Evolutionary conservation across 1,139 yeast species (phyloP).

Genomic region (Nakaseomyces kungkrabaensis): DNA sequence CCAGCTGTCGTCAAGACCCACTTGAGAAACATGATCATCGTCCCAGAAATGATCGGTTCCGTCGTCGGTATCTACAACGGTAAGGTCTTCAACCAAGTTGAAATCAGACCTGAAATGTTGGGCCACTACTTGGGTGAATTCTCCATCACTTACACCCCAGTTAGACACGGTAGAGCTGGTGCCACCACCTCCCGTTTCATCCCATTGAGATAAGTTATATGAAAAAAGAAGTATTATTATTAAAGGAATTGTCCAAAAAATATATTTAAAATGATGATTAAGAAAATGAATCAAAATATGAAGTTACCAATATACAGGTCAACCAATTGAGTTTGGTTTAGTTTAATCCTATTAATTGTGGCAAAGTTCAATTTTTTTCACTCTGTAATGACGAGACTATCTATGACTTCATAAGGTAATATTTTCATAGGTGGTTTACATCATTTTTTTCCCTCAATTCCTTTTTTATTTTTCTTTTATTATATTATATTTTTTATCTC

Average conservation of each 20-base stretch:
- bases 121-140: slow-evolving; percentile 99
- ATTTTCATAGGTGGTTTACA: background rate
- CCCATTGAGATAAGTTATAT: slow-evolving; percentile 42
- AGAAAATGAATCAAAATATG: no score
- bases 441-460: background rate
- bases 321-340: no score
- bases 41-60: slow-evolving; percentile 99
- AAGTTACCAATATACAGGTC: no score
- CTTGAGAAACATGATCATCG: slow-evolving; percentile 97
- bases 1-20: slow-evolving; percentile 98
- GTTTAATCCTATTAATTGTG: no score
- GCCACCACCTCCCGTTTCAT: slow-evolving; percentile 80
- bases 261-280: no score
- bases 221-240: no score
- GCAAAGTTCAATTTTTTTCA: no score
- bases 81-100: slow-evolving; percentile 98
- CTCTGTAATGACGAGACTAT: no score
- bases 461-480: background rate
- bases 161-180: slow-evolving; percentile 99
- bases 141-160: slow-evolving; percentile 99
- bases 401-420: no score
- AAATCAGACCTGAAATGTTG: slow-evolving; percentile 98
- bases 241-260: no score
- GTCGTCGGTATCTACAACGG: slow-evolving; percentile 99
- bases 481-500: background rate